A percentile compares a stretch with the other conserved stretches of the same genome.
Conservation (phyloP, 2,329 filamentous ascomycete genomes). For the Aspergillus sp. region DNA sequence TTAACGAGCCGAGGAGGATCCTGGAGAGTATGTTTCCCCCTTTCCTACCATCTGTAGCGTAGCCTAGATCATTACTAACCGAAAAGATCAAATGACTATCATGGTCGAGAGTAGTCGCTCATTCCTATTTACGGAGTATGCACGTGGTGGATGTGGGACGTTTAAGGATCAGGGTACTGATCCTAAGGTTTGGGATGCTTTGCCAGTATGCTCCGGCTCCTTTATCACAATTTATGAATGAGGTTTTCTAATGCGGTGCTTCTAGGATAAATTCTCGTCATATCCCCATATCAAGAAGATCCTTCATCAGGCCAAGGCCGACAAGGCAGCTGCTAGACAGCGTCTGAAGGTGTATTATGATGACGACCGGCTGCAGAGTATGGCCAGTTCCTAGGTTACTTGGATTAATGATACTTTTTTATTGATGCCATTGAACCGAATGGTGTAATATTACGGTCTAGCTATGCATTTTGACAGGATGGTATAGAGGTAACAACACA, state of each 20-base stretch:
- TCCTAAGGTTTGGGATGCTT: conserved; percentile 19
- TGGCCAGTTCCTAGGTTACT: too few species aligned
- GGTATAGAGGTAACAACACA: too few species aligned
- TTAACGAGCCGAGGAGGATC: conserved; percentile 37
- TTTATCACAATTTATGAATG: too few species aligned
- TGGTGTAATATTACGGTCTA: too few species aligned
- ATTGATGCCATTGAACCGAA: too few species aligned
- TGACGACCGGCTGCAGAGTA: conserved; percentile 4
- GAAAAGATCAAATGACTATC: conserved; percentile 23
- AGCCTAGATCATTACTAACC: background rate
- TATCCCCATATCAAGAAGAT: conserved; percentile 22
- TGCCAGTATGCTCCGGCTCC: conserved; percentile 6
- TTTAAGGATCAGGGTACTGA: conserved; percentile 21
- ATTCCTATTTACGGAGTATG: conserved; percentile 23
- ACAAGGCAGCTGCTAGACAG: conserved; percentile 15
- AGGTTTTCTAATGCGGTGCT: too few species aligned
- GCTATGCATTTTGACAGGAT: too few species aligned
- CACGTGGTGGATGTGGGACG: conserved; percentile 16
- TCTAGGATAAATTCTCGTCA: conserved; percentile 21
- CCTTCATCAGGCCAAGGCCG: conserved; percentile 16
- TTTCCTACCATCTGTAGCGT: background rate
- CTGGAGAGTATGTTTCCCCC: conserved; percentile 24
- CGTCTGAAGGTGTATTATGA: conserved; percentile 16
- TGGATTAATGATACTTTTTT: too few species aligned
- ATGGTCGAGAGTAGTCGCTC: conserved; percentile 23